Evolutionary conservation across 352 stramenopile genomes (phyloP), one percentile per base, ranked within the genome.

Genomic region (Pythium guiyangense): DNA sequence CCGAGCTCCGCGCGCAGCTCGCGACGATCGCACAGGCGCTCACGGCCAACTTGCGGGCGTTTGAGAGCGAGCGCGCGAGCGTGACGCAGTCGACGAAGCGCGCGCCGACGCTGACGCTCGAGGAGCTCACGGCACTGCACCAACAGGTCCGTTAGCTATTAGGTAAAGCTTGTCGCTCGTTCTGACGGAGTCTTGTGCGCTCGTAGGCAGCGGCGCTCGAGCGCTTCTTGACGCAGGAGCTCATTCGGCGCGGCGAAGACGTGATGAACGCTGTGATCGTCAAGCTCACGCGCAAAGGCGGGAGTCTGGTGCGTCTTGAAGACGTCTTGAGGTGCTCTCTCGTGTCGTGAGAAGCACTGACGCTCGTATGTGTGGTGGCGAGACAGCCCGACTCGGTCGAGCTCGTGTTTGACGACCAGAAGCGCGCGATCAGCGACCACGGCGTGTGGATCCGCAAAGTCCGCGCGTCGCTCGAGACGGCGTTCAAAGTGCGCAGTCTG

Each of bases 221-320:
- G 25, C 48, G 40, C 3, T 86, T 85, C 45, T 43, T 92, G 58
- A 77, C 52, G 31, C 73, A 67, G 22, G 71, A 65, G 8, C 49
- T 90, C 10, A 75, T 89, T 51, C 77, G 79, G 22, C 70, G 66
- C 2, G 82, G 82, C 15, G 79, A 90, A 71, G 78, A 92, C 69
- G 70, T 78, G 27, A 86, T 92, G 71, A 84, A 92, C 49, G 59
- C 44, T 9, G 82, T 92, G 49, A 75, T 84, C 29, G 63, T 69
- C 42, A 69, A 64, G 51, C 51, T 85, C 15, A 64, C 62, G 10
- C 57, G 70, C 15, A 86, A 78, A 46, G 57, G 66, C 39, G 66
- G 62, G 12, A 65, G 59, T 34, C 26, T 76, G 68, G 82, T 92
- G 70, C 18, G 25, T 60, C 1, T 1, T n/a, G n/a, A n/a, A n/a